Base-by-base conservation (phyloP, 352 stramenopile species). In the Plasmopara halstedii region DNA sequence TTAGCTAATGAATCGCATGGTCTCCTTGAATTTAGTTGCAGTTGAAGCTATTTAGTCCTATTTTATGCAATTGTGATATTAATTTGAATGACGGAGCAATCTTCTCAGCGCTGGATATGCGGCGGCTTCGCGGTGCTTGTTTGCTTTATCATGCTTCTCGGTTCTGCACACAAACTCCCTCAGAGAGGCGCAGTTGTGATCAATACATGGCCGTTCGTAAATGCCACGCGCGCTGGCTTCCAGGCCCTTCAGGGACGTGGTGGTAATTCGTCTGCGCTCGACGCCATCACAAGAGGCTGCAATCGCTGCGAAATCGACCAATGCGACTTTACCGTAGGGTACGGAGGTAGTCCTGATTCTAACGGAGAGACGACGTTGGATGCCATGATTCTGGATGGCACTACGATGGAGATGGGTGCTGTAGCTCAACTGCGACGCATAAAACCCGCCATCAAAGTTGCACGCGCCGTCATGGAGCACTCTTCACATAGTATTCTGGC, bases 311-410 rank as follows among this genome's bases (percentile, higher is more conserved):
- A 93, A 50, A 50, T 85, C 20, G 74, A 93, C 36, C 85, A 94
- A 61, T 95, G 83, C 55, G 85, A 94, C 51, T 86, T 83, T 39
- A 94, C 81, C 0, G 85, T 95, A 42, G 87, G 87, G 1, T 96
- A 84, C 46, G 87, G 87, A 14, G 84, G 83, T 6, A 93, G 85
- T 38, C 85, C 87, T 0, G 85, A 96, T 48, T 76, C 72, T 2
- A 70, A 48, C n/a, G 87, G 85, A 4, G 81, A 95, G 50, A 94
- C 86, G 9, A 95, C 84, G 17, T 70, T 96, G 10, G 87, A 96
- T 44, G 84, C 87, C 5, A 95, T 96, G 84, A 90, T 96, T 46
- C 59, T 96, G 56, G 84, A 95, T 40, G 87, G 84, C 5, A 62
- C 62, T 14, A 88, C 67, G 11, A 88, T 92, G 69, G 66, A 69